These are phyloP conservation scores for Eutypa lata DNA, from an alignment of 2,329 filamentous ascomycete genomes.

Conservation along the genomic window DNA sequence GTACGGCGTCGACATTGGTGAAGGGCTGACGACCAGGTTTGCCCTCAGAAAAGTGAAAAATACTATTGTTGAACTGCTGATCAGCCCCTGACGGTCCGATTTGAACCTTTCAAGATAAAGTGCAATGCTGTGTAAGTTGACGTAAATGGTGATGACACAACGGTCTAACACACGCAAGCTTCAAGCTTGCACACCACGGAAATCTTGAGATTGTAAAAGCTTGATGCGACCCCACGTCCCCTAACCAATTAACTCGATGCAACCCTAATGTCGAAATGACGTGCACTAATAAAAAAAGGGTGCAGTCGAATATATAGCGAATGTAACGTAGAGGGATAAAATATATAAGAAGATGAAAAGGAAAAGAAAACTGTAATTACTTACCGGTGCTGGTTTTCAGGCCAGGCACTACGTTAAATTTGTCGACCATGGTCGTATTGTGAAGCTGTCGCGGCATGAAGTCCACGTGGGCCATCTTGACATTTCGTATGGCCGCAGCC, in stretches of 20 bases:
- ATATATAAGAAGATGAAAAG: slow-evolving; percentile 9
- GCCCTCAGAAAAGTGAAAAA: slow-evolving; percentile 81
- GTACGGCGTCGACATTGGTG: slow-evolving; percentile 62
- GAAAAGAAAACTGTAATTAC: slow-evolving; percentile 25
- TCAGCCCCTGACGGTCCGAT: slow-evolving; percentile 3
- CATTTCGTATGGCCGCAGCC: slow-evolving; percentile 27
- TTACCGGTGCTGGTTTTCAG: slow-evolving; percentile 60
- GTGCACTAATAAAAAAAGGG: background rate
- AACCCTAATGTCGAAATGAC: background rate
- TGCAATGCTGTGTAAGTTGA: too few relatives aligned
- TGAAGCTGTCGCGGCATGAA: background rate
- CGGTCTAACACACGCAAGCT: too few relatives aligned
- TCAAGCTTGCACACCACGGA: too few relatives aligned
- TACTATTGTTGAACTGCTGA: slow-evolving; percentile 55
- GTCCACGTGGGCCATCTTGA: slow-evolving; percentile 31
- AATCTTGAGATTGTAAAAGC: background rate
- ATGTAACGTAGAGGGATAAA: slow-evolving; percentile 3
- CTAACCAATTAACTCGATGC: background rate
- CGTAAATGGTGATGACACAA: too few relatives aligned
- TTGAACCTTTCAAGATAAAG: background rate
- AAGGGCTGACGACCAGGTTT: slow-evolving; percentile 68
- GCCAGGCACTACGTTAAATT: slow-evolving; percentile 53
- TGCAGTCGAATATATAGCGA: background rate
- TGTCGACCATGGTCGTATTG: slow-evolving; percentile 45
- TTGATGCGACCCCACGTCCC: slow-evolving; percentile 6